phyloP scores from a whole-genome alignment of 1,284 basidiomycete genomes.

The Coniferiporia sulphurascens region DNA sequence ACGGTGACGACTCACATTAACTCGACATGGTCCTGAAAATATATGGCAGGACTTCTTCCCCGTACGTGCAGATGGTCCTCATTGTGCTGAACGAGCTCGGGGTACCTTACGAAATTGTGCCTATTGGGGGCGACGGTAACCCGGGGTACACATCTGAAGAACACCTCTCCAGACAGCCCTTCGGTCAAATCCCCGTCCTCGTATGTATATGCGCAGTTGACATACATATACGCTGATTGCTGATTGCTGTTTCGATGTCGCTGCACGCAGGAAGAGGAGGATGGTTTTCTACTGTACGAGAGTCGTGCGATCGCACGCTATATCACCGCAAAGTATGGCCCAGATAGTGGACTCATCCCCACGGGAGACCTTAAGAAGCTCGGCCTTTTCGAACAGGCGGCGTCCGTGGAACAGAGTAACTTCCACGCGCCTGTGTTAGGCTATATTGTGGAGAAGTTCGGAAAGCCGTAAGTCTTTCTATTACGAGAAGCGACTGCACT shows the following conservation, averaged over 20 bases:
- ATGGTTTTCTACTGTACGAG: slow-evolving; percentile 24
- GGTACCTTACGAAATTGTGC: slow-evolving; percentile 20
- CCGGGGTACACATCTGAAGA: slow-evolving; percentile 40
- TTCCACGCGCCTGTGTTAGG: slow-evolving; percentile 42
- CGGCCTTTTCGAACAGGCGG: slow-evolving; percentile 32
- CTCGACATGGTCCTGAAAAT: slow-evolving; percentile 9
- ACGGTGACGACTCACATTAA: no score
- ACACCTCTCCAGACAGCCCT: slow-evolving; percentile 46
- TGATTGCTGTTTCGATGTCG: background rate
- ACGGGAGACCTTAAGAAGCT: slow-evolving; percentile 24
- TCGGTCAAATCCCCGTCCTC: slow-evolving; percentile 64
- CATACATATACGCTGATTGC: background rate
- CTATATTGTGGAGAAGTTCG: slow-evolving; percentile 41
- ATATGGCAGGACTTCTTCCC: slow-evolving; percentile 20
- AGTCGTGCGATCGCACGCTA: slow-evolving; percentile 33
- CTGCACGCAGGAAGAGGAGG: slow-evolving; percentile 23
- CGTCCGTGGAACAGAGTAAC: slow-evolving; percentile 32
- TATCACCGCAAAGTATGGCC: slow-evolving; percentile 26
- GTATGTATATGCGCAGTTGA: slow-evolving; percentile 28
- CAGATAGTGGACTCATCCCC: slow-evolving; percentile 15
- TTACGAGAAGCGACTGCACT: no score
- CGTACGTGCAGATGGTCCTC: slow-evolving; percentile 18
- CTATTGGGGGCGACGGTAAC: slow-evolving; percentile 19
- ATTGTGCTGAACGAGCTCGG: slow-evolving; percentile 17
- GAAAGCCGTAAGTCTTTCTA: slow-evolving; percentile 33